phyloP scores from a whole-genome alignment of 1,284 basidiomycete genomes.

The Fistulinella staudtii region DNA sequence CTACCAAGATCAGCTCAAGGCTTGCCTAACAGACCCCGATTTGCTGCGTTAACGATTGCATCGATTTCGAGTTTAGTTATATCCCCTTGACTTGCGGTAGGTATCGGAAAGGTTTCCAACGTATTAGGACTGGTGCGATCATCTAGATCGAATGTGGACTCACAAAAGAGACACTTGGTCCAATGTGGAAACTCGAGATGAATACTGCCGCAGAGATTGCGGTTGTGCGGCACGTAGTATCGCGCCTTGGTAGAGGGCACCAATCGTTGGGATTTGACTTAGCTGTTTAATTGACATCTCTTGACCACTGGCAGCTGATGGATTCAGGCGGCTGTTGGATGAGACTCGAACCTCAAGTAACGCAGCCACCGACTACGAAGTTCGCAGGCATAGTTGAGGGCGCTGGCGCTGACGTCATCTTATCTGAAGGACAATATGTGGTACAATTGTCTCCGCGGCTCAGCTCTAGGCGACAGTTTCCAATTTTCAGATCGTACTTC shows the following conservation, averaged over 20 bases:
- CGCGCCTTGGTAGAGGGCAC: slow-evolving; percentile 43
- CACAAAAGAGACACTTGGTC: slow-evolving; percentile 60
- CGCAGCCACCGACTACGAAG: too few species aligned
- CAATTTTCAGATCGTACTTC: too few species aligned
- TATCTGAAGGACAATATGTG: too few species aligned
- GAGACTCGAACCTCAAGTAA: too few species aligned
- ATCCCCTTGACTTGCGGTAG: slow-evolving; percentile 60
- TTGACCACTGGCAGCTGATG: too few species aligned
- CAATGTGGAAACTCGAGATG: slow-evolving; percentile 37
- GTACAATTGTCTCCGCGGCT: too few species aligned
- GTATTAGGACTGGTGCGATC: too few species aligned
- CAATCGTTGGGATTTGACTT: slow-evolving; percentile 49
- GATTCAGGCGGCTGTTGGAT: too few species aligned
- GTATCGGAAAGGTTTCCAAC: too few species aligned
- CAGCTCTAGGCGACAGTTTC: too few species aligned
- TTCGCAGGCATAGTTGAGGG: too few species aligned
- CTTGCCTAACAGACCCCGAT: slow-evolving; percentile 67
- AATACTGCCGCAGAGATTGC: slow-evolving; percentile 28
- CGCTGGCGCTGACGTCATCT: too few species aligned
- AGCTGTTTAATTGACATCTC: slow-evolving; percentile 37
- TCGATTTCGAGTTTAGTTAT: slow-evolving; percentile 73
- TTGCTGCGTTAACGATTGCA: slow-evolving; percentile 87
- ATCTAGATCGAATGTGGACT: slow-evolving; percentile 25
- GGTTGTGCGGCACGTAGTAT: slow-evolving; percentile 32
- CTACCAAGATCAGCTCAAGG: background rate